phyloP scores from a whole-genome alignment of 2,329 filamentous ascomycete species.

The Aspergillus fructus region DNA sequence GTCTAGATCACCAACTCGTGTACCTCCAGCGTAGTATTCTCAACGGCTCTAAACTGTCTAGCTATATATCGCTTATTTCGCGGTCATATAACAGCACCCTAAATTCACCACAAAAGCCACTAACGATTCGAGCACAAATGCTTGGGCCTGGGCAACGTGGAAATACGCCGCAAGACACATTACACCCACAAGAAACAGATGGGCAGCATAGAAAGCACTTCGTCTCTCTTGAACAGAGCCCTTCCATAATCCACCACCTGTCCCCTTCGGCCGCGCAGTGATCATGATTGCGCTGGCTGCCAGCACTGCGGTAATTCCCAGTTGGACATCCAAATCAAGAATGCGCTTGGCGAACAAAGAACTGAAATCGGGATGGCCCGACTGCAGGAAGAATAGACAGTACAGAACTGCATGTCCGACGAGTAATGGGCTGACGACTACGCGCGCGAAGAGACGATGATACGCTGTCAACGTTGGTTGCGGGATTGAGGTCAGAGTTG shows the following conservation, averaged over 20 bases:
- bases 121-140: constrained; percentile 54
- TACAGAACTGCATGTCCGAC: constrained; percentile 56
- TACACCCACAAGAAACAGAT: constrained; percentile 52
- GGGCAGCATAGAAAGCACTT: constrained; percentile 54
- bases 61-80: background rate
- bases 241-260: constrained; percentile 13
- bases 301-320: constrained; percentile 52
- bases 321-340: constrained; percentile 57
- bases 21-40: background rate
- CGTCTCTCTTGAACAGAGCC: constrained; percentile 35
- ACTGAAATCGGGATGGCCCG: constrained; percentile 36
- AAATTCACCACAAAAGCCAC: constrained; percentile 48
- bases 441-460: constrained; percentile 59
- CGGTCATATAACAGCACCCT: constrained; percentile 25
- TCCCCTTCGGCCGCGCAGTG: constrained; percentile 46
- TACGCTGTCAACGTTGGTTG: constrained; percentile 57
- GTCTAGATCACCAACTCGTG: background rate
- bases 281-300: constrained; percentile 50
- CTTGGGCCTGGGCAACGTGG: constrained; percentile 56
- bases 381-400: constrained; percentile 56
- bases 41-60: no score
- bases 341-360: constrained; percentile 54
- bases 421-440: constrained; percentile 53
- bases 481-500: constrained; percentile 52
- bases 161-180: constrained; percentile 53